phyloP scores from a whole-genome alignment of 2,329 filamentous ascomycete genomes.

The Botryotinia globosa region DNA sequence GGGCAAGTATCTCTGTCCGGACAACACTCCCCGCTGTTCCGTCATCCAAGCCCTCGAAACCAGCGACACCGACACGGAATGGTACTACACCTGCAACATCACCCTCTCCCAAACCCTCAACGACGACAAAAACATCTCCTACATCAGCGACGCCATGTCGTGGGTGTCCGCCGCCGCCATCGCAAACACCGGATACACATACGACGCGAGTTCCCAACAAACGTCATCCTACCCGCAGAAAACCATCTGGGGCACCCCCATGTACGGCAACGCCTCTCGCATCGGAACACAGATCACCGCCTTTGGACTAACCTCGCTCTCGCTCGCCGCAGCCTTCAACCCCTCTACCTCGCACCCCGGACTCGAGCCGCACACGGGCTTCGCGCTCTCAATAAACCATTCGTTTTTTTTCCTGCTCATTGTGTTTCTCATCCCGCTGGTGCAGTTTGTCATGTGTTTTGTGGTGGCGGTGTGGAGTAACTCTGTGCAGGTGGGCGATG shows the following conservation, averaged over 20 bases:
- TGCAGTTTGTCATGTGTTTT: conserved; percentile 32
- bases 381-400: conserved; percentile 41
- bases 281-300: conserved; percentile 42
- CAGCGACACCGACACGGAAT: conserved; percentile 37
- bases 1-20: conserved; percentile 25
- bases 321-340: conserved; percentile 28
- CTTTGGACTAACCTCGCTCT: conserved; percentile 40
- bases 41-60: conserved; percentile 43
- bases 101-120: conserved; percentile 41
- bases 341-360: conserved; percentile 23
- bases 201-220: conserved; percentile 27
- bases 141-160: conserved; percentile 40
- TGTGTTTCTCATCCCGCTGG: conserved; percentile 33
- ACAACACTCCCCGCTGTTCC: conserved; percentile 27
- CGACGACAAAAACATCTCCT: conserved; percentile 29
- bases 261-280: conserved; percentile 34
- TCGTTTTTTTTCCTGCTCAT: conserved; percentile 46
- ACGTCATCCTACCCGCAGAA: conserved; percentile 46
- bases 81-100: conserved; percentile 45
- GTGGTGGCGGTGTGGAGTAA: conserved; percentile 33
- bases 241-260: conserved; percentile 40
- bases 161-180: conserved; percentile 41
- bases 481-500: conserved; percentile 32
- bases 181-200: conserved; percentile 43
- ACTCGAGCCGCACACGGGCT: conserved; percentile 26